Evolutionary conservation across 1,284 basidiomycete genomes (phyloP).

Genomic region (Ganoderma lucidum): DNA sequence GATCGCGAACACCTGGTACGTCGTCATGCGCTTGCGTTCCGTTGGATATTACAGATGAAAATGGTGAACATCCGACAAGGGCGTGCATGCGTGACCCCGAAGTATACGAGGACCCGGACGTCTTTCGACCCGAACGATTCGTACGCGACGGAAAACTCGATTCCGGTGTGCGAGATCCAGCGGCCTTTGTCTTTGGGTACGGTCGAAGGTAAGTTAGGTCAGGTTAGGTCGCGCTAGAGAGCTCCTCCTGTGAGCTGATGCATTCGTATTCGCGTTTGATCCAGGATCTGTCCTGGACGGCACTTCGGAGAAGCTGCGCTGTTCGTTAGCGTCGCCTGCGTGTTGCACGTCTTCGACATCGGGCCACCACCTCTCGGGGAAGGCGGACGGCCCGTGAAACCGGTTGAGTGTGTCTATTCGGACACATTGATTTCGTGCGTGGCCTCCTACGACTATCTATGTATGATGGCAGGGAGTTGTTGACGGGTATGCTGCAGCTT

Average conservation of each 20-base stretch:
- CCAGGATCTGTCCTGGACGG: slow-evolving; percentile 28
- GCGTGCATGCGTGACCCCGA: slow-evolving; percentile 29
- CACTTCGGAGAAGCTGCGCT: slow-evolving; percentile 16
- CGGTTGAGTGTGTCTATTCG: background rate
- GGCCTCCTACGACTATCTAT: background rate
- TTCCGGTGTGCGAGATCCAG: slow-evolving; percentile 17
- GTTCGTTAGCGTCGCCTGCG: slow-evolving; percentile 18
- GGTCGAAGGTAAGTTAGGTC: slow-evolving; percentile 16
- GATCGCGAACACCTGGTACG: slow-evolving; percentile 33
- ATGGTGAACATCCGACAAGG: slow-evolving; percentile 8
- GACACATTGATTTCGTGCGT: slow-evolving; percentile 18
- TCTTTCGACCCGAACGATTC: slow-evolving; percentile 31
- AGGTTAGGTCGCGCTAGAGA: no score
- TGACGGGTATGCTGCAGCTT: background rate
- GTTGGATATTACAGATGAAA: no score
- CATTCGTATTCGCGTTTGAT: no score
- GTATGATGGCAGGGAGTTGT: background rate
- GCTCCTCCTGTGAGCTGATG: no score
- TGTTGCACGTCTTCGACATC: slow-evolving; percentile 23
- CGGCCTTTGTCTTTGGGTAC: slow-evolving; percentile 32
- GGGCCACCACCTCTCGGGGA: slow-evolving; percentile 14
- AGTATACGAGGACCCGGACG: slow-evolving; percentile 25
- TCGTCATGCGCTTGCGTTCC: background rate
- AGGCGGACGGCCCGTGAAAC: slow-evolving; percentile 6
- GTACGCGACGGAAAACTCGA: slow-evolving; percentile 25